Evolutionary conservation across 495 filamentous ascomycete genomes (phyloP).

Genomic region (Aspergillus homomorphus): DNA sequence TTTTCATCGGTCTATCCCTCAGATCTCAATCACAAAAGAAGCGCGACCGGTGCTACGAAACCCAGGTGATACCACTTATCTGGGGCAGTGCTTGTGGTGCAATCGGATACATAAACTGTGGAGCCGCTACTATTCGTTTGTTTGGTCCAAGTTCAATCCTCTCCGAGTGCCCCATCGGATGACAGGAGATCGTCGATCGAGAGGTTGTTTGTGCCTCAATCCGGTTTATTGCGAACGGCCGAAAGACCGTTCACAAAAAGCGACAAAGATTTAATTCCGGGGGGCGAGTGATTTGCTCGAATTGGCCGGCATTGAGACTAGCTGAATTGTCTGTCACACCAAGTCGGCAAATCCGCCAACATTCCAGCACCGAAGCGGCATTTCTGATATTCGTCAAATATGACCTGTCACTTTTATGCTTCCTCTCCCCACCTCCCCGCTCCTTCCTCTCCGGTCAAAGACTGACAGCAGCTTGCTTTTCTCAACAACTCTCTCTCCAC

Average conservation of each 20-base stretch:
- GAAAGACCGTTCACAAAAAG: neutral
- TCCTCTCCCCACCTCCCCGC: too few relatives aligned
- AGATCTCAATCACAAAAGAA: constrained; percentile 9
- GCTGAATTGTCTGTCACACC: constrained; percentile 9
- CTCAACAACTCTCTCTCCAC: neutral
- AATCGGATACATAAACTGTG: constrained; percentile 19
- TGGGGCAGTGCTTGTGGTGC: neutral
- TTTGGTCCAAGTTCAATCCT: neutral
- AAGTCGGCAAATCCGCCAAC: neutral
- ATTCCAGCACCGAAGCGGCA: neutral
- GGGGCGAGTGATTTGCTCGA: neutral
- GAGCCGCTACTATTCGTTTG: constrained; percentile 10
- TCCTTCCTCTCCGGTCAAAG: constrained; percentile 11
- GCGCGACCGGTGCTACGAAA: constrained; percentile 14
- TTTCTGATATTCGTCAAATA: constrained; percentile 15
- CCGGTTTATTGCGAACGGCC: neutral
- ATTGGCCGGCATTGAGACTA: neutral
- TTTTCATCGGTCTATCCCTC: constrained; percentile 20
- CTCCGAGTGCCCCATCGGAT: neutral
- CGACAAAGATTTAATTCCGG: too few relatives aligned
- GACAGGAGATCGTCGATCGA: neutral
- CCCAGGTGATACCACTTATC: neutral
- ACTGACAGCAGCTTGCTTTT: neutral
- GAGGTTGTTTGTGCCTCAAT: neutral
- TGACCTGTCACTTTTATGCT: constrained; percentile 14